These are phyloP conservation scores for Globisporangium nodosum DNA, from an alignment of 352 stramenopile genomes.

Conservation along the genomic window DNA sequence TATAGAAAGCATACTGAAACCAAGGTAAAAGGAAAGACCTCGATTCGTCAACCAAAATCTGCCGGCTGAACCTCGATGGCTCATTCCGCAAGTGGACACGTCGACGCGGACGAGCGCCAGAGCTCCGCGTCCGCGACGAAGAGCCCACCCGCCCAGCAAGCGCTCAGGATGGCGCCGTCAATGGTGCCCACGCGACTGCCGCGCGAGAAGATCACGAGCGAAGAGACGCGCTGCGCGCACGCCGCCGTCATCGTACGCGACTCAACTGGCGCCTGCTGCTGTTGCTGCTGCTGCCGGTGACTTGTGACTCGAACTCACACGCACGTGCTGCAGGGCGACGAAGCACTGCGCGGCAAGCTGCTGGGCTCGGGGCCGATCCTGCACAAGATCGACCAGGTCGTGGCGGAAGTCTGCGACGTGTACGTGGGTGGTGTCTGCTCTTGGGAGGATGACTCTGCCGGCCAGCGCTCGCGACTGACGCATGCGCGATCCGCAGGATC, in stretches of 20 bases:
- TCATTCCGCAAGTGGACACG: no score
- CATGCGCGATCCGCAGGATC: constrained; percentile 11
- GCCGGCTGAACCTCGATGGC: no score
- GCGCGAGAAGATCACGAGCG: constrained; percentile 16
- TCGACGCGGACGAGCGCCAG: no score
- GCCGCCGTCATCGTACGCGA: constrained; percentile 19
- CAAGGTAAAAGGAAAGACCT: no score
- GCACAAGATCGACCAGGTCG: constrained; percentile 43
- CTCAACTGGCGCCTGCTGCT: no score
- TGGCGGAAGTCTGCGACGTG: constrained; percentile 23
- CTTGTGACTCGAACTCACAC: no score
- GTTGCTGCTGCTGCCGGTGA: background rate
- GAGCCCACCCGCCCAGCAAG: no score
- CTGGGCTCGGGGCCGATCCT: constrained; percentile 45
- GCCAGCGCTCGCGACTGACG: background rate
- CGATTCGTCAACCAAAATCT: no score
- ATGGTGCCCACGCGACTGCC: no score
- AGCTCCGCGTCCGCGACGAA: background rate
- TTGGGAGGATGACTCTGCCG: background rate
- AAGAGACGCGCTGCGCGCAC: constrained; percentile 22
- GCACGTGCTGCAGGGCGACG: constrained; percentile 23
- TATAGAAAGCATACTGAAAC: no score
- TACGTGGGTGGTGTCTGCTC: background rate
- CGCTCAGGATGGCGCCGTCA: constrained; percentile 1
- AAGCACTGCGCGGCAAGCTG: constrained; percentile 39